Evolutionary conservation across 2,329 filamentous ascomycete species (phyloP).

Genomic region (Ascochyta koolunga): DNA sequence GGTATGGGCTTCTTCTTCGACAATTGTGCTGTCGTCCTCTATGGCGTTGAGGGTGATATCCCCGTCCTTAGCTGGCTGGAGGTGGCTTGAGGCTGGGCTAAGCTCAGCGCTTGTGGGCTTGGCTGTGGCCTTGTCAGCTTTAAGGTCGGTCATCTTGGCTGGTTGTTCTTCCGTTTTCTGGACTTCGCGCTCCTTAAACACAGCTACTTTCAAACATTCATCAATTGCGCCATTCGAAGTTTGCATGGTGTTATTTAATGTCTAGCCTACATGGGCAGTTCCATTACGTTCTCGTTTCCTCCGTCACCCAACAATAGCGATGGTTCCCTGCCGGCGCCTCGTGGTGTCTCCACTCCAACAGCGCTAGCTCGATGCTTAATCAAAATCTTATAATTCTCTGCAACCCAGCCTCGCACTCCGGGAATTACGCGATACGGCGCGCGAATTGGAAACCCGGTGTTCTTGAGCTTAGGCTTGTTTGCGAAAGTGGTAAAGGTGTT

Average conservation of each 20-base stretch:
- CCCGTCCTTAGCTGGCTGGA: conserved; percentile 5
- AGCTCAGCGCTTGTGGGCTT: conserved; percentile 19
- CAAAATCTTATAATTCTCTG: conserved; percentile 5
- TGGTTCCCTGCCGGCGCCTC: not conserved
- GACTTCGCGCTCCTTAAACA: conserved; percentile 7
- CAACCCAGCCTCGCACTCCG: not conserved
- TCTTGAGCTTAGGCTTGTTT: not conserved
- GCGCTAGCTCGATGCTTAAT: conserved; percentile 12
- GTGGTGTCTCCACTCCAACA: conserved; percentile 2
- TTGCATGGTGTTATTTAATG: conserved; percentile 11
- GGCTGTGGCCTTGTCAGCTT: conserved; percentile 19
- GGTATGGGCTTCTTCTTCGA: conserved; percentile 28
- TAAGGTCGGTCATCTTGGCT: conserved; percentile 15
- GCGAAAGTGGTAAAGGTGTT: not conserved
- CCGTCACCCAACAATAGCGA: conserved; percentile 4
- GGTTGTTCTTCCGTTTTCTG: conserved; percentile 1
- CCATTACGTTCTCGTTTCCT: conserved; percentile 11
- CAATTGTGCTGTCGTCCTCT: conserved; percentile 13
- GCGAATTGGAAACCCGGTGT: no score
- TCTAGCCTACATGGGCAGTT: conserved; percentile 4
- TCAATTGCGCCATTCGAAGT: conserved; percentile 16
- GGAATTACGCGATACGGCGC: not conserved
- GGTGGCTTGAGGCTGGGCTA: conserved; percentile 16
- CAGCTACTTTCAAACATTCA: not conserved
- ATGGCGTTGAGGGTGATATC: conserved; percentile 1